Conservation (phyloP, 106 monocot genomes). For the Gastrodia elata region DNA sequence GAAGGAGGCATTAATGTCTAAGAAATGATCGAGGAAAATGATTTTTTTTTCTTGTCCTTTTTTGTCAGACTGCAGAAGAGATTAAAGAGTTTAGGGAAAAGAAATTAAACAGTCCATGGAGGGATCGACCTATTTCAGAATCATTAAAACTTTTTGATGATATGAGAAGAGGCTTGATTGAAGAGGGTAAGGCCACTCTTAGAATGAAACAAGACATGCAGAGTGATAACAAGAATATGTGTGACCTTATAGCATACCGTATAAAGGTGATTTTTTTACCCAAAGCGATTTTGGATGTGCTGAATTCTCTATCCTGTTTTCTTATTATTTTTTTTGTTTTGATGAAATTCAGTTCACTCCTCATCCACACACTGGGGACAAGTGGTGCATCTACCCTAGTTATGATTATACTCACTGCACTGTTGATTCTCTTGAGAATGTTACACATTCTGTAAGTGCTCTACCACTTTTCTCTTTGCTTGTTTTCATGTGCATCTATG, state of each 20-base stretch:
- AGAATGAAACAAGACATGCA: constrained; percentile 97
- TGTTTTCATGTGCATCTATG: neutral
- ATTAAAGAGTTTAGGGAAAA: constrained; percentile 90
- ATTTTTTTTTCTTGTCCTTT: neutral
- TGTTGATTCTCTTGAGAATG: constrained; percentile 97
- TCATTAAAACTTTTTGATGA: constrained; percentile 83
- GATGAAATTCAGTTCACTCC: constrained; percentile 62
- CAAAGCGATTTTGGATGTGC: neutral
- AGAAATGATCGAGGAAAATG: neutral
- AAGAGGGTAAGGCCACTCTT: constrained; percentile 93
- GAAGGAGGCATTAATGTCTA: neutral
- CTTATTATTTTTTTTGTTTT: neutral
- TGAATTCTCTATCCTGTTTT: neutral
- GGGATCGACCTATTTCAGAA: constrained; percentile 79
- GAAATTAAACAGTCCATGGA: constrained; percentile 94
- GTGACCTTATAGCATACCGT: constrained; percentile 93
- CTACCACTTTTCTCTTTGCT: neutral
- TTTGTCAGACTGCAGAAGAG: constrained; percentile 65
- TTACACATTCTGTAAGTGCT: constrained; percentile 81
- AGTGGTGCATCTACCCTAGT: constrained; percentile 98
- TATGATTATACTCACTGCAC: constrained; percentile 98
- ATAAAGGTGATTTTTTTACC: constrained; percentile 56
- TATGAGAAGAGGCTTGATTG: constrained; percentile 80
- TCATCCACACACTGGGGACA: constrained; percentile 97
- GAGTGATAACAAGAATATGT: constrained; percentile 98